Evolutionary conservation across 1,139 yeast species (phyloP).

Genomic region (Pichia sp.): DNA sequence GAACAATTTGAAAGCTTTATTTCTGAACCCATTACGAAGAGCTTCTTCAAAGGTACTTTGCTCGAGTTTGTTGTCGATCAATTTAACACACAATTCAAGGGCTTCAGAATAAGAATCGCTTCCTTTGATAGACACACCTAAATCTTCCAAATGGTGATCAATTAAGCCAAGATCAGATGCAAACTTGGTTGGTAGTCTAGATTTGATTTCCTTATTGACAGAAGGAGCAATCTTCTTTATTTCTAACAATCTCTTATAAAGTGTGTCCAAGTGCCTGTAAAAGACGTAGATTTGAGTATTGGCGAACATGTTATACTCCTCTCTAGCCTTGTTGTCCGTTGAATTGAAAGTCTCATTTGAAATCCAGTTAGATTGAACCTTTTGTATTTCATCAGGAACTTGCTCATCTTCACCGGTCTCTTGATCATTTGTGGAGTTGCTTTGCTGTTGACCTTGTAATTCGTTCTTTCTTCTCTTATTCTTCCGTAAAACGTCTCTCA

Average conservation of each 20-base stretch:
- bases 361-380: slow-evolving; percentile 66
- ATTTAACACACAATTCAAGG: slow-evolving; percentile 62
- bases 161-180: slow-evolving; percentile 84
- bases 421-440: not conserved
- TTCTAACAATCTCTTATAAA: slow-evolving; percentile 76
- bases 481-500: slow-evolving; percentile 70
- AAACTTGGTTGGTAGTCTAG: slow-evolving; percentile 68
- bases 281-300: slow-evolving; percentile 91
- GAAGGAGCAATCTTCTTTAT: slow-evolving; percentile 63
- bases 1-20: slow-evolving; percentile 86
- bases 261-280: slow-evolving; percentile 77
- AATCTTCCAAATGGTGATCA: slow-evolving; percentile 75
- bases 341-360: slow-evolving; percentile 30
- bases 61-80: slow-evolving; percentile 88
- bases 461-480: slow-evolving; percentile 44
- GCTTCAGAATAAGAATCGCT: slow-evolving; percentile 75
- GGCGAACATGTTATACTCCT: slow-evolving; percentile 72
- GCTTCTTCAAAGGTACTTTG: slow-evolving; percentile 96
- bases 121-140: slow-evolving; percentile 71
- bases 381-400: slow-evolving; percentile 44
- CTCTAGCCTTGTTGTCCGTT: slow-evolving; percentile 35
- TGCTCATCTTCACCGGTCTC: slow-evolving; percentile 29
- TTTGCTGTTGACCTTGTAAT: slow-evolving; percentile 1
- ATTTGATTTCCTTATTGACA: slow-evolving; percentile 67
- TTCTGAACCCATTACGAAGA: slow-evolving; percentile 89